Evolutionary conservation across 257 asterid species (phyloP).

Genomic region (Parsonsia alboflavescens): DNA sequence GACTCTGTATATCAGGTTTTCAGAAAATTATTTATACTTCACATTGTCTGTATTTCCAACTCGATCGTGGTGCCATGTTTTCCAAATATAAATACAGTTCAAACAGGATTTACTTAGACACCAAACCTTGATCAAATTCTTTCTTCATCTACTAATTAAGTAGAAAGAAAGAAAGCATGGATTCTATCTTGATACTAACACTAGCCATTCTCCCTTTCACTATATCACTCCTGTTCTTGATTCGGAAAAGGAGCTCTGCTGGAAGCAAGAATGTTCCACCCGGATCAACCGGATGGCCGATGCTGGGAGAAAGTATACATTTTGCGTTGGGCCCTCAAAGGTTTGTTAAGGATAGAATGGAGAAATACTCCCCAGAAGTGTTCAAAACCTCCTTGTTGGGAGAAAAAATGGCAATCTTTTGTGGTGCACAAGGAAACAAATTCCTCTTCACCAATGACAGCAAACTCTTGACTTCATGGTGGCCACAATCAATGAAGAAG

Average conservation of each 20-base stretch:
- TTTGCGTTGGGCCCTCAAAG: conserved; percentile 4
- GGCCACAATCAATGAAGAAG: conserved; percentile 65
- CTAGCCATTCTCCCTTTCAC: neutral
- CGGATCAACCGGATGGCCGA: conserved; percentile 4
- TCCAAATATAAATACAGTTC: neutral
- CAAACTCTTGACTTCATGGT: conserved; percentile 59
- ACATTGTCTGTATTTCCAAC: neutral
- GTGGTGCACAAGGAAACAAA: conserved; percentile 67
- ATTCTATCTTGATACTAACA: neutral
- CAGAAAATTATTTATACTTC: neutral
- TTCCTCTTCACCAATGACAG: conserved; percentile 52
- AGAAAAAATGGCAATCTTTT: conserved; percentile 55
- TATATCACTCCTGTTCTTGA: neutral
- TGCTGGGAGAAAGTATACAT: conserved; percentile 5
- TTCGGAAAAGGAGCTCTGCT: neutral
- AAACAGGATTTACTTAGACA: neutral
- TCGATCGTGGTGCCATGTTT: too few species aligned
- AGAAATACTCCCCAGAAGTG: conserved; percentile 22
- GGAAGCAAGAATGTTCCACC: conserved; percentile 7
- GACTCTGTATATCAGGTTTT: neutral
- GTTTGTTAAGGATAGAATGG: neutral
- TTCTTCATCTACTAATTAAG: neutral
- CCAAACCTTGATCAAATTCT: neutral
- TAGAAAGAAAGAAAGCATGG: neutral
- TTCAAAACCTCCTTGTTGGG: conserved; percentile 54